Evolutionary conservation across 2,329 filamentous ascomycete genomes (phyloP), one percentile per base, ranked within the genome.

Genomic region (Capronia americana): DNA sequence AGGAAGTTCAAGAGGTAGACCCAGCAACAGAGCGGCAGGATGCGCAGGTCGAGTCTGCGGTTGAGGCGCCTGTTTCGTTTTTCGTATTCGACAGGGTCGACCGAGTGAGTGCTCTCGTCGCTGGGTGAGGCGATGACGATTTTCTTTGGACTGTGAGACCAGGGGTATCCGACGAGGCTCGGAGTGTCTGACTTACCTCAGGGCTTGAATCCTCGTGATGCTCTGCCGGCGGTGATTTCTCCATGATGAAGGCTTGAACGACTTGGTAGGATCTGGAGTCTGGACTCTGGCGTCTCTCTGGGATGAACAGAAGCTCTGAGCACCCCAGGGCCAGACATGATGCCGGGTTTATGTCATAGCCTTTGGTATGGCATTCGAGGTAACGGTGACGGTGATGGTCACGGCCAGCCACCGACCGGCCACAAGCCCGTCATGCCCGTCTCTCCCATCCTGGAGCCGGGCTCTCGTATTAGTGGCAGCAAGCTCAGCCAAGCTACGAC

Each of bases 1-100:
- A 91, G 83, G 74, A 88, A 90, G 76, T 86, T 89, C 24, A 91
- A 82, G 54, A 91, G 81, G 75, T 90, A 92, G 58, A 91, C 88
- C 60, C 76, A 79, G 6, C 86, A 85, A n/a, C 82, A 86, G 14
- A 90, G 77, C 1, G 89, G 88, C 14, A 90, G 79, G 64, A 91
- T 88, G 62, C 85, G 82, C 20, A 85, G 66, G 74, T 91, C 89
- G n/a, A 70, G 59, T 3, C 67, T 61, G 5, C 67, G 66, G 44
- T 70, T 70, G 30, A 70, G 57, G 12, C 60, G 54, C 12, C 41
- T 62, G 50, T 64, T 69, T 7, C 66, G 59, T 38, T 63, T 63
- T 53, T 64, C 60, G 20, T 70, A 58, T 48, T 65, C 48, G 38
- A 60, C 34, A 10, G 23, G 57, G 57, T 60, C 38, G 63, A 65